phyloP scores from a whole-genome alignment of 2,329 filamentous ascomycete species.

The Teratosphaeria viscida region DNA sequence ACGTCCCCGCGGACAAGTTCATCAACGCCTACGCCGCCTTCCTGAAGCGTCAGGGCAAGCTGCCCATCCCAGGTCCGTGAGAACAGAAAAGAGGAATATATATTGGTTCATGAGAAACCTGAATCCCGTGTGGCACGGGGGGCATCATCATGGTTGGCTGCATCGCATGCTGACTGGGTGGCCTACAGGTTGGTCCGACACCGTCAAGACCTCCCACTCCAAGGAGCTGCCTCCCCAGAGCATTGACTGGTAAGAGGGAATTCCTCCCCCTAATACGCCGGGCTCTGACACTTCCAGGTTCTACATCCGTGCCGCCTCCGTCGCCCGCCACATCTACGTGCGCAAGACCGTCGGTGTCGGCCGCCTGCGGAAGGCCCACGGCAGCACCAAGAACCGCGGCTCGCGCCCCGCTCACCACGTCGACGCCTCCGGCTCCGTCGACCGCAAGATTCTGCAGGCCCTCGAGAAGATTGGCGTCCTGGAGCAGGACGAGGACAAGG shows the following conservation, averaged over 20 bases:
- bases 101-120: conserved; percentile 30
- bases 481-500: conserved; percentile 96
- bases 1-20: conserved; percentile 86
- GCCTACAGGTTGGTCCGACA: conserved; percentile 90
- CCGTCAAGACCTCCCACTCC: conserved; percentile 93
- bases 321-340: conserved; percentile 98
- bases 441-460: conserved; percentile 94
- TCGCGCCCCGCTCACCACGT: conserved; percentile 86
- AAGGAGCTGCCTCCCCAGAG: conserved; percentile 98
- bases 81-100: conserved; percentile 4
- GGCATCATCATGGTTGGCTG: conserved; percentile 22
- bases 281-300: conserved; percentile 34
- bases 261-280: background rate
- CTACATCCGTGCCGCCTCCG: conserved; percentile 79
- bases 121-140: conserved; percentile 45
- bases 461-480: conserved; percentile 99
- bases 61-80: conserved; percentile 72
- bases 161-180: conserved; percentile 26
- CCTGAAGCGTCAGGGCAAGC: conserved; percentile 90
- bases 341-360: conserved; percentile 99
- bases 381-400: conserved; percentile 84
- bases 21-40: conserved; percentile 77
- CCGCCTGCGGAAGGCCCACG: conserved; percentile 93
- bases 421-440: conserved; percentile 86
- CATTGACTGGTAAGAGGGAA: conserved; percentile 80